Percentiles rank a stretch among this genome's conserved stretches.
phyloP scores from a whole-genome alignment of 192 early-diverging fungal species.

The Coemansia sp. region DNA sequence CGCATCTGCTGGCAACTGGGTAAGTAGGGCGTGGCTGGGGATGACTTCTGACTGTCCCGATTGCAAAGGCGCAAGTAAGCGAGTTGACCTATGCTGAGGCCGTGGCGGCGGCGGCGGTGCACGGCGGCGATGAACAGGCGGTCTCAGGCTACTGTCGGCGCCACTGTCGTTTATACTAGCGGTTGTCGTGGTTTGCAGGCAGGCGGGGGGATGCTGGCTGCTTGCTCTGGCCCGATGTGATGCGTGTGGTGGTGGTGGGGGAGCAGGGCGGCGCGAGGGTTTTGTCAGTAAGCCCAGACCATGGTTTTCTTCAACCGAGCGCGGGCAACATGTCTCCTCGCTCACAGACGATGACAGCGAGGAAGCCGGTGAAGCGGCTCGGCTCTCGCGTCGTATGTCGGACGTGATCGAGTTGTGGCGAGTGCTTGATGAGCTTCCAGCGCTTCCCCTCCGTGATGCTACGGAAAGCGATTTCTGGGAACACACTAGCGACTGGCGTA shows the following conservation, averaged over 20 bases:
- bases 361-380: constrained; percentile 27
- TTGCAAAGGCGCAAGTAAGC: no score
- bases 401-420: constrained; percentile 32
- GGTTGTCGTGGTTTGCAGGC: background rate
- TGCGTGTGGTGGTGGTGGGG: constrained; percentile 16
- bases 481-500: constrained; percentile 42
- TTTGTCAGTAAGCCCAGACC: background rate
- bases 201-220: background rate
- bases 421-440: constrained; percentile 28
- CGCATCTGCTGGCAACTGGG: background rate
- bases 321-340: constrained; percentile 39
- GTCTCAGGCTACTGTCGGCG: background rate
- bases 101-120: constrained; percentile 30
- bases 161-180: background rate
- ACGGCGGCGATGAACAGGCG: constrained; percentile 15
- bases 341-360: constrained; percentile 37
- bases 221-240: background rate
- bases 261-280: constrained; percentile 9
- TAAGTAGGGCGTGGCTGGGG: background rate
- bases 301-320: constrained; percentile 3
- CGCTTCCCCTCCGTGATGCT: constrained; percentile 25
- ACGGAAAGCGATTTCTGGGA: constrained; percentile 9
- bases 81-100: no score
- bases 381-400: constrained; percentile 8
- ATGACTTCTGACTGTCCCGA: background rate